These are phyloP conservation scores for Tritrichomonas musculus DNA, from an alignment of 208 protist genomes.

Conservation along the genomic window DNA sequence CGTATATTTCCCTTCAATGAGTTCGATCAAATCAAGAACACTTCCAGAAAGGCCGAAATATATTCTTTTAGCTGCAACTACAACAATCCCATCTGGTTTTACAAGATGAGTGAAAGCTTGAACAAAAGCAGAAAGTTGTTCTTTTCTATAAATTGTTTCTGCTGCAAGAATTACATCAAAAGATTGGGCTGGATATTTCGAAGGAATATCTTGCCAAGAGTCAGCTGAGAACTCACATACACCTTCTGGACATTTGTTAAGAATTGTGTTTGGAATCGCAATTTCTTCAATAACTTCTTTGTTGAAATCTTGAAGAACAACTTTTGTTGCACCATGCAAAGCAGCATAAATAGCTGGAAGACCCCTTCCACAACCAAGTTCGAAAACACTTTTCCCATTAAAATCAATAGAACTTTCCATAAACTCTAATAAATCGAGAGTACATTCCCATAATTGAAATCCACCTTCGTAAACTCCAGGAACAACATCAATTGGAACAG, in stretches of 20 bases:
- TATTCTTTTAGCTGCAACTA: neutral
- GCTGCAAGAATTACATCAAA: neutral
- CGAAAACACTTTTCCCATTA: neutral
- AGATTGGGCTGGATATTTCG: neutral
- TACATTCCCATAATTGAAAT: conserved; percentile 27
- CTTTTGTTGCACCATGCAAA: neutral
- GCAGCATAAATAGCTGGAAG: conserved; percentile 18
- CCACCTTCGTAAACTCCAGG: conserved; percentile 9
- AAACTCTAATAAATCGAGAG: neutral
- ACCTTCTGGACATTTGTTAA: neutral
- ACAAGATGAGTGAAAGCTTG: neutral
- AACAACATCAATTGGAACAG: conserved; percentile 3
- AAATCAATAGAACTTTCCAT: neutral
- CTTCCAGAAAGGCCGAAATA: conserved; percentile 33
- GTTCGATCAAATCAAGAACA: neutral
- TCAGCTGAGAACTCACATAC: neutral
- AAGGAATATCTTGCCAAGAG: neutral
- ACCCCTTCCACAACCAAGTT: neutral
- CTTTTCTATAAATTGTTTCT: conserved; percentile 24
- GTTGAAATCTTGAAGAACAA: conserved; percentile 32
- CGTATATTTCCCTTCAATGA: neutral
- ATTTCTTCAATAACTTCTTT: conserved; percentile 5
- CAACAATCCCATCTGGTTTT: neutral
- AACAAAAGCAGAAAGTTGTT: conserved; percentile 2
- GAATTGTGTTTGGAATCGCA: neutral